Conservation (phyloP, 2,329 filamentous ascomycete species). For the Lachnellula subtilissima region DNA sequence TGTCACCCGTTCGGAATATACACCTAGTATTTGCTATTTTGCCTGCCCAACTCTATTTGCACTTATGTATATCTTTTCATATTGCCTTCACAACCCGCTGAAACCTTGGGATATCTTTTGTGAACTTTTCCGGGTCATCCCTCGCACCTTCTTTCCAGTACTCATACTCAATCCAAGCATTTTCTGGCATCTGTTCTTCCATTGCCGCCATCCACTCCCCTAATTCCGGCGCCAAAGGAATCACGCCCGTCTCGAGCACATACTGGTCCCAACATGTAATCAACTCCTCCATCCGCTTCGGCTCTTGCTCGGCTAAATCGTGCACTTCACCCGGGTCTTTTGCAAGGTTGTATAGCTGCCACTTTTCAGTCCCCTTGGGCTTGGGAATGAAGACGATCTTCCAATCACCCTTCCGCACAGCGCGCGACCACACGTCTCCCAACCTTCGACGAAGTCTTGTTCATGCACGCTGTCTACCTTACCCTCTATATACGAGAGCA, state of each 20-base stretch:
- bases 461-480: constrained; percentile 40
- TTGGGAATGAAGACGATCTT: constrained; percentile 55
- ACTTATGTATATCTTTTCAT: neutral
- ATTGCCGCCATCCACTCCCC: constrained; percentile 55
- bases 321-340: constrained; percentile 48
- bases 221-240: constrained; percentile 54
- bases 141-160: constrained; percentile 53
- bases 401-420: constrained; percentile 51
- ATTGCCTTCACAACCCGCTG: constrained; percentile 12
- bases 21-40: too few relatives aligned
- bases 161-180: constrained; percentile 62
- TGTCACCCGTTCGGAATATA: too few relatives aligned
- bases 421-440: constrained; percentile 50
- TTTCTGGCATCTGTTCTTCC: constrained; percentile 61
- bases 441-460: constrained; percentile 48
- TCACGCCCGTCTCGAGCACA: constrained; percentile 53
- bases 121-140: constrained; percentile 16
- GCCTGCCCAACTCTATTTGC: too few relatives aligned
- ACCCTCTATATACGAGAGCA: constrained; percentile 39
- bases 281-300: constrained; percentile 43
- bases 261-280: constrained; percentile 53
- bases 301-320: constrained; percentile 38
- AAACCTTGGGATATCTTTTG: constrained; percentile 9
- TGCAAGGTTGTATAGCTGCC: constrained; percentile 52
- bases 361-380: constrained; percentile 49